Evolutionary conservation across 306 rosid genomes (phyloP).

Genomic region (Cicer judaicum): DNA sequence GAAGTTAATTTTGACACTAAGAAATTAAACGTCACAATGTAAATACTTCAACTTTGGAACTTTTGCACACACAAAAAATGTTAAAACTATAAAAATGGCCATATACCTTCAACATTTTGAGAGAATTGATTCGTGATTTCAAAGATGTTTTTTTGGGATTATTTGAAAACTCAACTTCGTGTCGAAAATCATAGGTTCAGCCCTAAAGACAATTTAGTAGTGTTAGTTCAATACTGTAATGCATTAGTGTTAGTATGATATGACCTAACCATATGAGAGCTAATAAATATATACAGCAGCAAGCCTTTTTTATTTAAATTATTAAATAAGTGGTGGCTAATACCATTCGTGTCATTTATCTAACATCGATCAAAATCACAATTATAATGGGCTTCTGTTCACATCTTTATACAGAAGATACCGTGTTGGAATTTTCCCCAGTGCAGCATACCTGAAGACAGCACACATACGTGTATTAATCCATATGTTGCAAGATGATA

Average conservation of each 20-base stretch:
- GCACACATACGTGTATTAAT: slow-evolving; percentile 8
- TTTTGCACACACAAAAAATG: background rate
- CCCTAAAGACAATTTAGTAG: background rate
- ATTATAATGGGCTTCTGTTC: slow-evolving; percentile 72
- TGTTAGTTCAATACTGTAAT: slow-evolving; percentile 13
- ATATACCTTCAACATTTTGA: background rate
- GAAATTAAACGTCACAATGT: background rate
- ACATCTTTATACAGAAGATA: slow-evolving; percentile 91
- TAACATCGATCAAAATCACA: slow-evolving; percentile 35
- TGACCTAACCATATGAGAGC: slow-evolving; percentile 2
- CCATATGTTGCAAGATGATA: slow-evolving; percentile 28
- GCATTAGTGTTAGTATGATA: background rate
- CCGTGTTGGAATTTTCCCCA: slow-evolving; percentile 81
- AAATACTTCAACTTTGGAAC: background rate
- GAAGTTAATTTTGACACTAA: background rate
- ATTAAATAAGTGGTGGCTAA: slow-evolving; percentile 21
- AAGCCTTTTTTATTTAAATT: slow-evolving; percentile 27
- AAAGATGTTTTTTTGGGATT: background rate
- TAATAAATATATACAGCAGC: slow-evolving; percentile 31
- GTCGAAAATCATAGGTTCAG: background rate
- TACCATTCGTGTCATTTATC: slow-evolving; percentile 27
- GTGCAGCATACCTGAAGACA: slow-evolving; percentile 86
- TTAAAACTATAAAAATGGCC: background rate
- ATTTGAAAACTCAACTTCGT: slow-evolving; percentile 21
- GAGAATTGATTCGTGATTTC: background rate